A percentile compares a stretch with the other conserved stretches of the same genome.
Evolutionary conservation across 441 rosid species (phyloP).

Genomic region (Codiaeum variegatum): DNA sequence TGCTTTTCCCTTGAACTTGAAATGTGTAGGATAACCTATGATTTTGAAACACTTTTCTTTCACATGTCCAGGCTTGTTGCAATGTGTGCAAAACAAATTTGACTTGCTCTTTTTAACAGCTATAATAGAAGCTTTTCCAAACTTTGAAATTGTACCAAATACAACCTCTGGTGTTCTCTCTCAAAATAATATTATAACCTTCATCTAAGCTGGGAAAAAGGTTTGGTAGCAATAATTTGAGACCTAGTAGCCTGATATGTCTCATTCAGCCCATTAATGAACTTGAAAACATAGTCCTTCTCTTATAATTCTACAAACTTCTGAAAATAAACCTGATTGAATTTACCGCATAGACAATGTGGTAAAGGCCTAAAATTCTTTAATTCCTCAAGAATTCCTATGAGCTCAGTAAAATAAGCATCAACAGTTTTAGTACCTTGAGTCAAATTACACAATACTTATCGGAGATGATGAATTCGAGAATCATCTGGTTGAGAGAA

Average conservation of each 20-base stretch:
- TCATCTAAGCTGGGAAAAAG: neutral
- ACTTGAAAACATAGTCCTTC: neutral
- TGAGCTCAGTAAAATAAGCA: neutral
- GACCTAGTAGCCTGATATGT: neutral
- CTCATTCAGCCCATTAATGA: neutral
- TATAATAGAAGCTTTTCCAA: too few species aligned
- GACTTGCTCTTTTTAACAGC: neutral
- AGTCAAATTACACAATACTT: too few species aligned
- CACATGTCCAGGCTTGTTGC: too few species aligned
- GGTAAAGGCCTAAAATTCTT: neutral
- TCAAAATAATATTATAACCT: neutral
- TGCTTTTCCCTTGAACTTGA: too few species aligned
- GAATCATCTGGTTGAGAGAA: neutral
- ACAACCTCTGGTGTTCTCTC: too few species aligned
- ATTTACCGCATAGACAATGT: neutral
- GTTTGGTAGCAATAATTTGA: too few species aligned
- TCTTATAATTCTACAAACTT: too few species aligned
- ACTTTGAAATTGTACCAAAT: too few species aligned
- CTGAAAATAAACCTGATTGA: too few species aligned
- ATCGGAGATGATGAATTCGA: neutral
- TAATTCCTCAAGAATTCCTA: neutral
- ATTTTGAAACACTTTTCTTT: too few species aligned
- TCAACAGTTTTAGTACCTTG: neutral
- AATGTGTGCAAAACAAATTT: too few species aligned
- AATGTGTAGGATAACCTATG: too few species aligned